Base-by-base conservation (phyloP, 352 stramenopile genomes). In the Phytophthora hybrid region DNA sequence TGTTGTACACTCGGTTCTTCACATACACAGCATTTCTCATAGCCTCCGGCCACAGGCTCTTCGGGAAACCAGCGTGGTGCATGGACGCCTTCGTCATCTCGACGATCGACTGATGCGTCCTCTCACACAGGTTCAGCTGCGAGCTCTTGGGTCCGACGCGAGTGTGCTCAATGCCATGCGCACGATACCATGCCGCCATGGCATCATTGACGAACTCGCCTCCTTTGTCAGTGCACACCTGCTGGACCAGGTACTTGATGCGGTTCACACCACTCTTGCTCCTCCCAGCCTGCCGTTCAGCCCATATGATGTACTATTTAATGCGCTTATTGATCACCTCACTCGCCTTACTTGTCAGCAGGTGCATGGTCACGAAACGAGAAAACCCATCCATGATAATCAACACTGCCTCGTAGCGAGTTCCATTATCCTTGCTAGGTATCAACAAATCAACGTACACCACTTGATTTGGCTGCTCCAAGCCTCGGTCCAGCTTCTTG, bases 331-430 rank as follows among this genome's bases (percentile, higher is more conserved):
- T 49, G 41, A 19, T 49, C 41, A 49, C 41, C 41, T 49, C 41
- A 19, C 41, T 49, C 41, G 41, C 13, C 14, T 49, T 49, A 18
- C 41, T 49, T 49, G 41, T 49, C 41, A 49, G 41, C 14, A 49
- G 7, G 14, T 49, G 41, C 41, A 49, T 49, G 41, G 41, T 49
- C 41, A 49, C 14, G 13, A 49, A 49, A 49, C 41, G 13, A 21
- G 41, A 49, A 49, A 49, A 49, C 41, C 41, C 41, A 49, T 49
- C 41, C 41, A 49, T 49, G 41, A 49, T 49, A 49, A 49, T 19
- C 41, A 49, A 19, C 41, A 49, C 41, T 49, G 41, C 41, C 14
- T 49, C 41, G 41, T 49, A 49, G 3, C 41, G 41, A 49, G 41
- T 49, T 49, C 41, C 41, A 49, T 49, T 49, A 49, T 49, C 41